These are phyloP conservation scores for Prunus padus DNA, from an alignment of 306 rosid genomes.

Conservation along the genomic window DNA sequence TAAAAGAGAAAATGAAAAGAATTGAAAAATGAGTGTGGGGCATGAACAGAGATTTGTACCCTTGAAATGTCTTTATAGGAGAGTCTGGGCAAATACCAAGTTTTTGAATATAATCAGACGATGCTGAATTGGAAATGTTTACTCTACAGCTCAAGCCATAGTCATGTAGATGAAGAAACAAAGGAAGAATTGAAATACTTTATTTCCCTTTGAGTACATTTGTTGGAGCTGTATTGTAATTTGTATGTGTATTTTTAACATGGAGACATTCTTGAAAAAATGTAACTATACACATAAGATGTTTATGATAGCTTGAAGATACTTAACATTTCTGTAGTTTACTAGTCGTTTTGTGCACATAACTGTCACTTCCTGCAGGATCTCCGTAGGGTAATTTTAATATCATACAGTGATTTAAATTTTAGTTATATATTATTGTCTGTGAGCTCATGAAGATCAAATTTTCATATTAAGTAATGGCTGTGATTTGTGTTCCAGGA, in stretches of 20 bases:
- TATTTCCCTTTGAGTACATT: background rate
- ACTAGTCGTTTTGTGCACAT: background rate
- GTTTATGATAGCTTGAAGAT: background rate
- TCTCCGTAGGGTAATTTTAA: background rate
- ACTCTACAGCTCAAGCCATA: background rate
- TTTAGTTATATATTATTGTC: background rate
- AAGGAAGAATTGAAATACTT: background rate
- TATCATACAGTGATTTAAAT: background rate
- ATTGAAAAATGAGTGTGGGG: background rate
- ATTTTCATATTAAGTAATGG: background rate
- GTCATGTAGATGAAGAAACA: background rate
- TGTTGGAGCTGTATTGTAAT: background rate
- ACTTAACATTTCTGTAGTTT: background rate
- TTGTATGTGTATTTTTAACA: background rate
- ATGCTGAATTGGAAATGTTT: background rate
- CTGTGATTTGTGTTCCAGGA: conserved; percentile 43
- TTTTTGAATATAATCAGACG: background rate
- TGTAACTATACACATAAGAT: background rate
- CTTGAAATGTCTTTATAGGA: background rate
- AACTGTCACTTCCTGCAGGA: background rate
- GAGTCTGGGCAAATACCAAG: background rate
- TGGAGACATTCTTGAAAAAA: background rate
- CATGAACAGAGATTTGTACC: background rate
- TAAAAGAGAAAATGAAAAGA: background rate
- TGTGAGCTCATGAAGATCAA: background rate